Conservation (phyloP, 345 rosid species). For the Gossypium ekmanianum region DNA sequence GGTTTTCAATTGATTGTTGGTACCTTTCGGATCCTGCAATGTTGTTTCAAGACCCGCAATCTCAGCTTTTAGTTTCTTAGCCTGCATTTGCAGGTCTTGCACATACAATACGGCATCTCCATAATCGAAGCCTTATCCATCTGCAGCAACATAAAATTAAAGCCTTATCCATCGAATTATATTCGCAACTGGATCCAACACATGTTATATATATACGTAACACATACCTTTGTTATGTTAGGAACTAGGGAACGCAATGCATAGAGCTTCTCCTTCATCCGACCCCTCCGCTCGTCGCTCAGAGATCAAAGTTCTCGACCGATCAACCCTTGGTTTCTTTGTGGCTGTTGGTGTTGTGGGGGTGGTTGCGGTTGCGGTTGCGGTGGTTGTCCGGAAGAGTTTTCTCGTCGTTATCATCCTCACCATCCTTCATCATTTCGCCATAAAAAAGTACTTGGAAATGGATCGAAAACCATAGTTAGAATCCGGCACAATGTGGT, state of each 20-base stretch:
- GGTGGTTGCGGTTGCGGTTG: constrained; percentile 28
- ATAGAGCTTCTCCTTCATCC: constrained; percentile 91
- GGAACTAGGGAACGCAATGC: constrained; percentile 84
- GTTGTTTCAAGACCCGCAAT: constrained; percentile 64
- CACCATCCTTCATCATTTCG: constrained; percentile 29
- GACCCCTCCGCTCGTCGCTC: constrained; percentile 64
- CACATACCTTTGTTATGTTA: constrained; percentile 74
- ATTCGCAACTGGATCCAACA: background rate
- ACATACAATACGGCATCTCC: constrained; percentile 79
- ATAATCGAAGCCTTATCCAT: constrained; percentile 97
- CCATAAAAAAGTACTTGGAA: constrained; percentile 33
- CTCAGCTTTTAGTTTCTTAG: constrained; percentile 66
- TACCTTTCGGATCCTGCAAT: constrained; percentile 27
- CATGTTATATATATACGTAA: background rate
- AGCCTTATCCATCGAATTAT: background rate
- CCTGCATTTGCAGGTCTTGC: constrained; percentile 69
- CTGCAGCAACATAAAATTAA: constrained; percentile 27
- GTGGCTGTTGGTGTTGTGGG: constrained; percentile 16
- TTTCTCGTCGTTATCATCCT: constrained; percentile 41
- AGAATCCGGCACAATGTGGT: constrained; percentile 27
- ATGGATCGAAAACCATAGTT: constrained; percentile 26
- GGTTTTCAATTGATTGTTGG: constrained; percentile 25
- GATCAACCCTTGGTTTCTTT: constrained; percentile 50
- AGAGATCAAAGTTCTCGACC: constrained; percentile 71
- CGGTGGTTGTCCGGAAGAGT: constrained; percentile 57